Evolutionary conservation across 2,329 filamentous ascomycete genomes (phyloP).

Genomic region (Epichloe hybrida): DNA sequence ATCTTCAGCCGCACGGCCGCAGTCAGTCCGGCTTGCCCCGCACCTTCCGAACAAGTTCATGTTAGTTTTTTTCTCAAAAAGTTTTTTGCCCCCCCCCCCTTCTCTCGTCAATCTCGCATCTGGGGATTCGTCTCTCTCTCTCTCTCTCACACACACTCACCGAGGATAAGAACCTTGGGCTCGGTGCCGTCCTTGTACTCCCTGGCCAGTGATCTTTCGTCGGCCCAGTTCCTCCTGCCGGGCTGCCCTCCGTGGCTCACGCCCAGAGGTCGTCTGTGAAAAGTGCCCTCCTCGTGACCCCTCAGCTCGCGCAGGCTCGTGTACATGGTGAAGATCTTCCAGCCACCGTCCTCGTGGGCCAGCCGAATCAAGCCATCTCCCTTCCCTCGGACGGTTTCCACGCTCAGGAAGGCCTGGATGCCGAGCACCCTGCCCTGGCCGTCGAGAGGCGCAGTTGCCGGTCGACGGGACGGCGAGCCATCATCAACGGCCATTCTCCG

Average conservation of each 20-base stretch:
- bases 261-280: constrained; percentile 36
- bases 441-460: constrained; percentile 34
- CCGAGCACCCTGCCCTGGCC: constrained; percentile 32
- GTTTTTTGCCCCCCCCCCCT: no score
- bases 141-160: constrained; percentile 25
- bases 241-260: constrained; percentile 39
- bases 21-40: constrained; percentile 46
- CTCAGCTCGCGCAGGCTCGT: constrained; percentile 43
- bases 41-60: constrained; percentile 23
- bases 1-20: constrained; percentile 45
- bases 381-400: constrained; percentile 38
- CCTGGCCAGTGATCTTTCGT: constrained; percentile 32
- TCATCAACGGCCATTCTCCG: constrained; percentile 31
- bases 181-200: constrained; percentile 33
- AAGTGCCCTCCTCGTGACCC: constrained; percentile 36
- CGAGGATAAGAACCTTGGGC: constrained; percentile 48
- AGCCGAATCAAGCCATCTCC: constrained; percentile 45
- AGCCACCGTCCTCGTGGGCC: constrained; percentile 27
- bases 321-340: constrained; percentile 53
- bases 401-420: constrained; percentile 41
- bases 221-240: constrained; percentile 46
- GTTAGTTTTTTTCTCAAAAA: not conserved
- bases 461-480: constrained; percentile 29
- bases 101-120: no score
- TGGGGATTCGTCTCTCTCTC: constrained; percentile 7